Conservation (phyloP, 306 rosid species). For the Pterocarpus macrocarpus region DNA sequence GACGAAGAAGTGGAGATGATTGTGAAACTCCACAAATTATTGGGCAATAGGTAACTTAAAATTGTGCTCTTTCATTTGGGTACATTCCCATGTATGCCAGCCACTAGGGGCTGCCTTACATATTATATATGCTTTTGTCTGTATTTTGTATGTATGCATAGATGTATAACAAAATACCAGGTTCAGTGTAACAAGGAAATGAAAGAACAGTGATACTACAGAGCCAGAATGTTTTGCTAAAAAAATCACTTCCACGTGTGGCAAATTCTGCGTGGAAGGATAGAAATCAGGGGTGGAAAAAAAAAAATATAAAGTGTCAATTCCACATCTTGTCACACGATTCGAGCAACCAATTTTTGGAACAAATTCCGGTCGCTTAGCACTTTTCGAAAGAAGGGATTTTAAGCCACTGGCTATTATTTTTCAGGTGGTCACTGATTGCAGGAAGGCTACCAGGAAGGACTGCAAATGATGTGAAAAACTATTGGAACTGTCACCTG, state of each 20-base stretch:
- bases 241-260: too few species aligned
- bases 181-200: neutral
- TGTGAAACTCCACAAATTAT: constrained; percentile 63
- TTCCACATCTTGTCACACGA: too few species aligned
- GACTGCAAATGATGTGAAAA: constrained; percentile 73
- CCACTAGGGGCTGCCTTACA: neutral
- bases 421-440: constrained; percentile 71
- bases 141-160: constrained; percentile 4
- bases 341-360: too few species aligned
- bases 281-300: too few species aligned
- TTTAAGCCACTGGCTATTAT: neutral
- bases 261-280: too few species aligned
- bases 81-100: neutral
- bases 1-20: constrained; percentile 69
- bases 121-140: neutral
- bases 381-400: too few species aligned
- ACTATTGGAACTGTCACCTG: constrained; percentile 78
- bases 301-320: too few species aligned
- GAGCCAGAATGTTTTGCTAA: too few species aligned
- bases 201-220: neutral
- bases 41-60: constrained; percentile 65
- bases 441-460: constrained; percentile 80
- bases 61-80: neutral
- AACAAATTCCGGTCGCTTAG: too few species aligned
- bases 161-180: neutral